Conservation (phyloP, 768 basidiomycete species). For the Termitomyces sp. region DNA sequence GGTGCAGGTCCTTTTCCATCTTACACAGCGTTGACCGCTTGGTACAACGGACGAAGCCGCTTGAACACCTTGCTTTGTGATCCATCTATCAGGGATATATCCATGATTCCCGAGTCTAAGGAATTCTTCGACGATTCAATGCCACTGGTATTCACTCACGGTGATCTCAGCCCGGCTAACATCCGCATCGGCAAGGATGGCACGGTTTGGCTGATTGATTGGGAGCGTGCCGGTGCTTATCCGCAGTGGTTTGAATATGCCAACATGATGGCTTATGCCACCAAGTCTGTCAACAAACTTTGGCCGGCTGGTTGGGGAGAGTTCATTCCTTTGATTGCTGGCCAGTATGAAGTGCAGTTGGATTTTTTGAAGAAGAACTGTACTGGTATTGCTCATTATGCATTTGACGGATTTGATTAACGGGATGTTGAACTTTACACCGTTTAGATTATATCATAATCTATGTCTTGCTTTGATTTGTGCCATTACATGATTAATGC, state of each 20-base stretch:
- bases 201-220: slow-evolving; percentile 20
- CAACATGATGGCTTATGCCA: slow-evolving; percentile 11
- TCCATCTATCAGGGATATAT: background rate
- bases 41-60: slow-evolving; percentile 18
- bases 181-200: slow-evolving; percentile 15
- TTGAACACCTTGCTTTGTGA: background rate
- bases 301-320: slow-evolving; percentile 7
- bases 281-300: background rate
- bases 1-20: slow-evolving; percentile 28
- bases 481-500: too few relatives aligned
- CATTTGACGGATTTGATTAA: slow-evolving; percentile 5
- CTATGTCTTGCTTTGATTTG: too few relatives aligned
- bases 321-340: slow-evolving; percentile 3
- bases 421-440: background rate
- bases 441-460: background rate
- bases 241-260: slow-evolving; percentile 23
- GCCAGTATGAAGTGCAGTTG: background rate
- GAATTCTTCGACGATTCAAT: slow-evolving; percentile 13
- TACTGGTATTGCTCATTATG: background rate
- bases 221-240: slow-evolving; percentile 19
- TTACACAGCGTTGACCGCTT: slow-evolving; percentile 22
- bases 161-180: slow-evolving; percentile 19
- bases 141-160: slow-evolving; percentile 21
- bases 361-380: background rate
- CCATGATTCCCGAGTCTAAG: slow-evolving; percentile 1